A percentile compares a stretch with the other conserved stretches of the same genome.
These are phyloP conservation scores for Akanthomyces muscarius DNA, from an alignment of 2,329 filamentous ascomycete species.

Conservation along the genomic window DNA sequence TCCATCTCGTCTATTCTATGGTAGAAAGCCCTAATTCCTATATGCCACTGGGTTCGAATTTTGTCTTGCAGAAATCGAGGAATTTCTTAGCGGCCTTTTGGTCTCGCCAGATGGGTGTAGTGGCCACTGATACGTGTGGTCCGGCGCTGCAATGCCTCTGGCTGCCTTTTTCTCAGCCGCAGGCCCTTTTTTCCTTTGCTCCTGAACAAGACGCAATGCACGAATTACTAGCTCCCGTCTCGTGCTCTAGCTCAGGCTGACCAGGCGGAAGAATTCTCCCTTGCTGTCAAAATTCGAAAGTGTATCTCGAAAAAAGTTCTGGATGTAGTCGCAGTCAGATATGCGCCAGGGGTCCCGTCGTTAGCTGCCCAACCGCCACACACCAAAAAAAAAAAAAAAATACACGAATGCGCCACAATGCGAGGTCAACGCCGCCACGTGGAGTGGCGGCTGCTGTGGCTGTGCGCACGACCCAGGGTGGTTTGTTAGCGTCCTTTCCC, in stretches of 20 bases:
- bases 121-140: background rate
- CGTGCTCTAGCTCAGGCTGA: background rate
- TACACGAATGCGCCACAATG: background rate
- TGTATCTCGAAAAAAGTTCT: too few relatives aligned
- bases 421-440: slow-evolving; percentile 1
- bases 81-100: too few relatives aligned
- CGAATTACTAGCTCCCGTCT: too few relatives aligned
- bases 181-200: background rate
- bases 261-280: background rate
- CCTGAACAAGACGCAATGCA: too few relatives aligned
- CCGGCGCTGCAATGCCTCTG: background rate
- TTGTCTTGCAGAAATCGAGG: too few relatives aligned
- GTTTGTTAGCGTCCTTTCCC: background rate
- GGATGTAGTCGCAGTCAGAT: too few relatives aligned
- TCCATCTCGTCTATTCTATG: background rate
- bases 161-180: background rate
- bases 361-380: too few relatives aligned
- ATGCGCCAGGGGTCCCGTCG: too few relatives aligned
- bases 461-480: background rate
- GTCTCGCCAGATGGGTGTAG: background rate
- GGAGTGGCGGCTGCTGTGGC: background rate
- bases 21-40: background rate
- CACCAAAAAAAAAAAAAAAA: too few relatives aligned
- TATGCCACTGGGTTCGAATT: too few relatives aligned
- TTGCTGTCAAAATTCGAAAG: too few relatives aligned